Conservation (phyloP, 2,329 filamentous ascomycete species). For the Plectosphaerella plurivora region DNA sequence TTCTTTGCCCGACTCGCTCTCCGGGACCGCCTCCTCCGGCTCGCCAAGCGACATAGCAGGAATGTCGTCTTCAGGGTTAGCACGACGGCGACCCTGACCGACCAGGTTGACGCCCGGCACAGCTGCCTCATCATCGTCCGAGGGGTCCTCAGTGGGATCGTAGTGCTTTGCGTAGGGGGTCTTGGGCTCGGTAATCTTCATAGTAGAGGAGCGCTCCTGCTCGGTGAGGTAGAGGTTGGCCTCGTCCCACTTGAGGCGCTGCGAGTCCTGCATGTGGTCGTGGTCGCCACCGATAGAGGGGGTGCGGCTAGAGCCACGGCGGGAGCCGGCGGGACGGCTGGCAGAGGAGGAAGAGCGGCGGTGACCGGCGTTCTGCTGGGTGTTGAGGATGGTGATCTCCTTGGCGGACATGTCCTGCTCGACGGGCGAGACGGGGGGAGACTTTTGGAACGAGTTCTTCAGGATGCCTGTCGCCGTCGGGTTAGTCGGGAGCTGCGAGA, state of each 20-base stretch:
- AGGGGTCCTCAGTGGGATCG: slow-evolving; percentile 82
- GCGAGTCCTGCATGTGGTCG: slow-evolving; percentile 47
- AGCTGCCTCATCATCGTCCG: slow-evolving; percentile 65
- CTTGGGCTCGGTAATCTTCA: slow-evolving; percentile 99
- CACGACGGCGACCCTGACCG: slow-evolving; percentile 17
- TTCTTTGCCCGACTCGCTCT: slow-evolving; percentile 30
- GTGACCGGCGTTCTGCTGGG: slow-evolving; percentile 86
- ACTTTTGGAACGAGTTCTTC: slow-evolving; percentile 76
- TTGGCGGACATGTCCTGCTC: slow-evolving; percentile 63
- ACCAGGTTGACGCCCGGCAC: slow-evolving; percentile 64
- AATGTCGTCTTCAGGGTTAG: slow-evolving; percentile 63
- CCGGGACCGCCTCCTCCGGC: slow-evolving; percentile 69
- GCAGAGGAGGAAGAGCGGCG: slow-evolving; percentile 76
- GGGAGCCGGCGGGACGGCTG: slow-evolving; percentile 58
- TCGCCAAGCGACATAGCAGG: slow-evolving; percentile 89
- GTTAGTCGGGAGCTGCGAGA: neutral
- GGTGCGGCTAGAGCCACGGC: slow-evolving; percentile 61
- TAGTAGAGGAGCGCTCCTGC: slow-evolving; percentile 89
- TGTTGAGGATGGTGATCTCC: slow-evolving; percentile 91
- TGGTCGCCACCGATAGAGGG: slow-evolving; percentile 40
- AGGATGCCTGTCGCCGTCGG: slow-evolving; percentile 65
- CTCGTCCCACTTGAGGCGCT: slow-evolving; percentile 96
- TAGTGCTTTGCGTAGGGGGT: slow-evolving; percentile 93
- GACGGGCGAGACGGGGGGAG: slow-evolving; percentile 49
- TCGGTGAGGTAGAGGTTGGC: slow-evolving; percentile 96